A percentile compares a stretch with the other conserved stretches of the same genome.
Conservation (phyloP, 345 rosid genomes). For the Moricandia moricandioides region DNA sequence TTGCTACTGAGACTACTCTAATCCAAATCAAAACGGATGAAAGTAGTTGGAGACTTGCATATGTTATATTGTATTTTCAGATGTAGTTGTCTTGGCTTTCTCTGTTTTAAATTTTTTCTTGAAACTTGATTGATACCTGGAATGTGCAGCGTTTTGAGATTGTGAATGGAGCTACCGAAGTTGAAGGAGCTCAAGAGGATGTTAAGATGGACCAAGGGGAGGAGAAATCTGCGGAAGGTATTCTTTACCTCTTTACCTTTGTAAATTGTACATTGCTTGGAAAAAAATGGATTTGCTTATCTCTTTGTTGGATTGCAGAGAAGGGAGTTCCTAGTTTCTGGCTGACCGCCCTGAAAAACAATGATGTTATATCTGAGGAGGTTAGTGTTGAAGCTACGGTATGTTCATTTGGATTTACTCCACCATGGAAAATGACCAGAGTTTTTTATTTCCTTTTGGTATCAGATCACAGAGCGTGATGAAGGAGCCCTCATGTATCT, state of each 20-base stretch:
- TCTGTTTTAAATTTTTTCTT: neutral
- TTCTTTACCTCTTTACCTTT: neutral
- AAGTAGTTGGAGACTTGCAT: neutral
- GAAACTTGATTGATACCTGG: conserved; percentile 7
- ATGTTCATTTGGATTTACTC: neutral
- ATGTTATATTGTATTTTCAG: neutral
- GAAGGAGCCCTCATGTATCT: conserved; percentile 79
- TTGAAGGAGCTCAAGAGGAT: conserved; percentile 54
- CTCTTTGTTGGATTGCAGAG: conserved; percentile 45
- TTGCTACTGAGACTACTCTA: neutral
- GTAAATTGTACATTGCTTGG: neutral
- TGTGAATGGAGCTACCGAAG: conserved; percentile 74
- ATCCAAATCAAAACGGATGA: neutral
- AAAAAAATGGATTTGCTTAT: conserved; percentile 1
- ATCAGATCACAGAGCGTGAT: conserved; percentile 74
- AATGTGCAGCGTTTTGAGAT: conserved; percentile 71
- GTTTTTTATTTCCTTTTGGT: neutral
- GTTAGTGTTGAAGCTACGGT: conserved; percentile 16
- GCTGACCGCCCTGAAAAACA: conserved; percentile 87
- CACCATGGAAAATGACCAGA: neutral
- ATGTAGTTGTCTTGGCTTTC: neutral
- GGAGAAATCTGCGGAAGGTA: conserved; percentile 62
- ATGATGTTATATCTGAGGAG: conserved; percentile 61
- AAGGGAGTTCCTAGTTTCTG: conserved; percentile 97
- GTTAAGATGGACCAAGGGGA: conserved; percentile 55